Evolutionary conservation across 2,329 filamentous ascomycete genomes (phyloP).

Genomic region (Dactylellina cionopaga): DNA sequence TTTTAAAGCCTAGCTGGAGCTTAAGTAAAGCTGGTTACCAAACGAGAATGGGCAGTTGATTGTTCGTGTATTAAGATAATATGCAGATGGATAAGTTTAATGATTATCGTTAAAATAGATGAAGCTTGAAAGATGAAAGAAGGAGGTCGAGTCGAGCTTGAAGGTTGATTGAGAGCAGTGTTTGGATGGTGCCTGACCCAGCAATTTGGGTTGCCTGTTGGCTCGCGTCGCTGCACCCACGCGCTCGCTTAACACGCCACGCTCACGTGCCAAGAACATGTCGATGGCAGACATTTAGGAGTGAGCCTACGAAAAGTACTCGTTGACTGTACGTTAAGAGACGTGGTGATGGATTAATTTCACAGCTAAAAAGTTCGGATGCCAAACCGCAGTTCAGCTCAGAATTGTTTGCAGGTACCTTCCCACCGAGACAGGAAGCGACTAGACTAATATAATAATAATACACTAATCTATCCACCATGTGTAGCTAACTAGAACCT

Average conservation of each 20-base stretch:
- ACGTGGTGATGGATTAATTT: not conserved
- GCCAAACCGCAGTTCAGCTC: not conserved
- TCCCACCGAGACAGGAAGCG: slow-evolving; percentile 2
- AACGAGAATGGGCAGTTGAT: not conserved
- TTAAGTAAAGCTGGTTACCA: not conserved
- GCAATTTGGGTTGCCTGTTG: slow-evolving; percentile 20
- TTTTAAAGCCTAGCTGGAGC: not conserved
- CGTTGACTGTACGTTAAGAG: not conserved
- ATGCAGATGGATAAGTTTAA: not conserved
- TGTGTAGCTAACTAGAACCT: too few relatives aligned
- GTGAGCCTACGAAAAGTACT: not conserved
- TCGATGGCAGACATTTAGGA: too few relatives aligned
- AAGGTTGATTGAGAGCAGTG: slow-evolving; percentile 3
- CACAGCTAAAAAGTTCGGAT: not conserved
- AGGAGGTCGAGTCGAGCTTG: not conserved
- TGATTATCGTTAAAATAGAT: not conserved
- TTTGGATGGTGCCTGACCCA: slow-evolving; percentile 25
- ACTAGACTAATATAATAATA: slow-evolving; percentile 34
- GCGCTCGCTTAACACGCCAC: slow-evolving; percentile 32
- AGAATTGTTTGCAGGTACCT: not conserved
- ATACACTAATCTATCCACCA: slow-evolving; percentile 13
- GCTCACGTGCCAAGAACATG: slow-evolving; percentile 22
- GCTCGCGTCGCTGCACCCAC: slow-evolving; percentile 32
- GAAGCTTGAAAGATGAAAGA: not conserved
- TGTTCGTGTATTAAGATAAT: not conserved